Evolutionary conservation across 2,329 filamentous ascomycete genomes (phyloP).

Genomic region (Zymoseptoria pseudotritici): DNA sequence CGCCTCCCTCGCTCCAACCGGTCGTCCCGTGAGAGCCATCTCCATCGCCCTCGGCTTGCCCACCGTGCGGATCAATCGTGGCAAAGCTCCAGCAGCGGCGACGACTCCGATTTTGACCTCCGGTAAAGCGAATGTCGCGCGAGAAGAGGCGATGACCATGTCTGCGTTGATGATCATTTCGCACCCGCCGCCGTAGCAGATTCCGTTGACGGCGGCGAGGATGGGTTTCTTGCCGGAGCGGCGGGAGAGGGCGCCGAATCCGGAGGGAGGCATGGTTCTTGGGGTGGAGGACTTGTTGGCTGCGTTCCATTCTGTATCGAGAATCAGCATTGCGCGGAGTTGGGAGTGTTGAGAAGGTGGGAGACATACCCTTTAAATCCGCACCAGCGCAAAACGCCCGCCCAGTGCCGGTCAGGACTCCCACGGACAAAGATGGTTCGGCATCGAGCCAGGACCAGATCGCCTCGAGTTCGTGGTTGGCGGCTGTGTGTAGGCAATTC

Average conservation of each 20-base stretch:
- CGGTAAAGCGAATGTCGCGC: slow-evolving; percentile 60
- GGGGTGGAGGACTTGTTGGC: slow-evolving; percentile 19
- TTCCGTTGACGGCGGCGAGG: slow-evolving; percentile 67
- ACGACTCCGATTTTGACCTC: slow-evolving; percentile 66
- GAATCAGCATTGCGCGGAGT: too few species aligned
- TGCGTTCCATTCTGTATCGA: slow-evolving; percentile 32
- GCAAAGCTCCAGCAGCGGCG: slow-evolving; percentile 62
- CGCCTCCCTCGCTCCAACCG: slow-evolving; percentile 53
- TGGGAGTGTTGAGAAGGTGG: too few species aligned
- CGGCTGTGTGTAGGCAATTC: slow-evolving; percentile 30
- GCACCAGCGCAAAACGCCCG: slow-evolving; percentile 32
- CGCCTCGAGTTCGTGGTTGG: slow-evolving; percentile 25
- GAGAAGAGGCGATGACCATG: slow-evolving; percentile 55
- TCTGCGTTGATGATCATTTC: slow-evolving; percentile 70
- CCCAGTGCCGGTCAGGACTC: slow-evolving; percentile 31
- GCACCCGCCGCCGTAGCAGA: slow-evolving; percentile 67
- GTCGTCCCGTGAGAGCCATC: slow-evolving; percentile 53
- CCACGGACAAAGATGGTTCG: slow-evolving; percentile 26
- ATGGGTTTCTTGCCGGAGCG: slow-evolving; percentile 65
- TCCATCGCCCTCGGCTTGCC: slow-evolving; percentile 63
- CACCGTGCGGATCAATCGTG: slow-evolving; percentile 57
- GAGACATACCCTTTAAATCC: slow-evolving; percentile 28
- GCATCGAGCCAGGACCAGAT: slow-evolving; percentile 29
- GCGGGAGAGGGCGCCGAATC: slow-evolving; percentile 61
- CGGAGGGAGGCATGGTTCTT: slow-evolving; percentile 33